Percentiles rank a stretch among this genome's conserved stretches.
Evolutionary conservation across 495 filamentous ascomycete genomes (phyloP).

Genomic region (Hypoxylon lienhwacheense): DNA sequence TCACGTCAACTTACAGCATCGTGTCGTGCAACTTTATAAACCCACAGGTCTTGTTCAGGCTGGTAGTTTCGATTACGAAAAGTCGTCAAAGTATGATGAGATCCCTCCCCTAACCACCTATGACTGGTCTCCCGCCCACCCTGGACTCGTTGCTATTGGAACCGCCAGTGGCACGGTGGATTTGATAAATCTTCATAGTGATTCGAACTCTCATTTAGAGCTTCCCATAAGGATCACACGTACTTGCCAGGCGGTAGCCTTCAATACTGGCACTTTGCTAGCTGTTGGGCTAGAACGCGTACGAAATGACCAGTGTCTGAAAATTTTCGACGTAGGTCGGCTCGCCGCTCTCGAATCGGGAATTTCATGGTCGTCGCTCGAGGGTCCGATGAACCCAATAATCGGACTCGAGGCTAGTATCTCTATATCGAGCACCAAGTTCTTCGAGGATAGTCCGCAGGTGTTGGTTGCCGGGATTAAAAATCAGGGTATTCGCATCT

Average conservation of each 20-base stretch:
- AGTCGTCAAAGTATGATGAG: constrained; percentile 71
- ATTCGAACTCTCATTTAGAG: constrained; percentile 62
- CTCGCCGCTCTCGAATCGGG: constrained; percentile 51
- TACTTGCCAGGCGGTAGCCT: constrained; percentile 88
- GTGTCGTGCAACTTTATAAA: constrained; percentile 76
- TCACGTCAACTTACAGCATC: constrained; percentile 78
- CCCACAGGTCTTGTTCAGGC: constrained; percentile 61
- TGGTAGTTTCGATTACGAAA: constrained; percentile 64
- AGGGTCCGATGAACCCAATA: constrained; percentile 59
- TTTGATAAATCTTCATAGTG: constrained; percentile 73
- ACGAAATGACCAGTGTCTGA: constrained; percentile 87
- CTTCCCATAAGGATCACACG: constrained; percentile 84
- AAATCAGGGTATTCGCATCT: constrained; percentile 82
- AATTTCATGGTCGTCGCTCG: constrained; percentile 42
- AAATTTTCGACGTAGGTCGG: constrained; percentile 88
- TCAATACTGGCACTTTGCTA: constrained; percentile 75
- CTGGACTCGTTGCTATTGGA: constrained; percentile 78
- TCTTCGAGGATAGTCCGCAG: constrained; percentile 83
- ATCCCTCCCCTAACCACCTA: constrained; percentile 88
- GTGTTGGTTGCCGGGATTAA: constrained; percentile 81
- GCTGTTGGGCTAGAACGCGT: constrained; percentile 89
- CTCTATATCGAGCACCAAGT: constrained; percentile 85
- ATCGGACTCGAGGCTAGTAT: constrained; percentile 79
- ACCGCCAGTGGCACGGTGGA: constrained; percentile 82
- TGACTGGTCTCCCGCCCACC: constrained; percentile 82